Evolutionary conservation across 75 land plant genomes (phyloP).

Genomic region (Sequoiadendron giganteum): DNA sequence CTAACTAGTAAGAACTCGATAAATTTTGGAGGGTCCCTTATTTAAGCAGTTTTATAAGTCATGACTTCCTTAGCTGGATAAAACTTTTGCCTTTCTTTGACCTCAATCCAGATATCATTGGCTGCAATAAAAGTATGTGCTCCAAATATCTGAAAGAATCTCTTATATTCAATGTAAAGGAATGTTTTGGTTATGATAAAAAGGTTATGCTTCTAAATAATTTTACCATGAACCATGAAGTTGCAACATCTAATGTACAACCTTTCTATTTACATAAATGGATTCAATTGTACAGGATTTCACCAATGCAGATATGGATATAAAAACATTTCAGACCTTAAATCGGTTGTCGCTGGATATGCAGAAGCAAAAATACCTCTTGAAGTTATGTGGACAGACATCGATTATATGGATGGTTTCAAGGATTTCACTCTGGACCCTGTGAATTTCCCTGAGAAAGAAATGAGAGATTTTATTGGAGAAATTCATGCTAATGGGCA

Average conservation of each 20-base stretch:
- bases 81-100: too few relatives aligned
- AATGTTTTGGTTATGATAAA: background rate
- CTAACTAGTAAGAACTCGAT: too few relatives aligned
- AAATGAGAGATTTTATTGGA: conserved; percentile 54
- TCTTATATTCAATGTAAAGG: background rate
- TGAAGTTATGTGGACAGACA: conserved; percentile 83
- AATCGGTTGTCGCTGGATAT: conserved; percentile 61
- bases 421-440: conserved; percentile 82
- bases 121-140: background rate
- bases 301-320: conserved; percentile 75
- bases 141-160: background rate
- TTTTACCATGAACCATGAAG: background rate
- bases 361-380: conserved; percentile 56
- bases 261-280: background rate
- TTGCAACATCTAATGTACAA: background rate
- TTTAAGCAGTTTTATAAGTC: too few relatives aligned
- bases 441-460: conserved; percentile 53
- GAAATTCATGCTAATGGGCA: conserved; percentile 56
- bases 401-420: conserved; percentile 80
- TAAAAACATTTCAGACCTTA: conserved; percentile 39
- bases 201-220: background rate
- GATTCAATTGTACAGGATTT: conserved; percentile 45
- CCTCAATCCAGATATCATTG: background rate
- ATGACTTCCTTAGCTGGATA: too few relatives aligned
- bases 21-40: too few relatives aligned